These are phyloP conservation scores for Zalaria obscura DNA, from an alignment of 2,329 filamentous ascomycete species.

Conservation along the genomic window DNA sequence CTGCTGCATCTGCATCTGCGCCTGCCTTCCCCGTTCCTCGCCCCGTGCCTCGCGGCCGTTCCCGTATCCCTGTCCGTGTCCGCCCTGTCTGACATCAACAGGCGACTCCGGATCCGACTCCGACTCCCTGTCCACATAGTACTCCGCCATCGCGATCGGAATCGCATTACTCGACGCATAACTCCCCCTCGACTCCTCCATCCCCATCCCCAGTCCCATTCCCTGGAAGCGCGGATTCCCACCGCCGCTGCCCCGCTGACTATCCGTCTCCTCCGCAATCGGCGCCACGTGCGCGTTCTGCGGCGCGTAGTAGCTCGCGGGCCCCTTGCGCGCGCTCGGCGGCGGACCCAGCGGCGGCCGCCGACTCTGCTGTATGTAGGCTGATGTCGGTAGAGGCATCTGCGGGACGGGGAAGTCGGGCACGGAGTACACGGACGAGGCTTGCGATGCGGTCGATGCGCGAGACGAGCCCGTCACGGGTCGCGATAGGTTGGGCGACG, in stretches of 20 bases:
- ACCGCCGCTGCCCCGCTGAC: slow-evolving; percentile 15
- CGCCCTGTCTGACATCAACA: background rate
- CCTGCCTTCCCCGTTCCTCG: background rate
- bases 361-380: slow-evolving; percentile 18
- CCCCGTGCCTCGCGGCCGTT: background rate
- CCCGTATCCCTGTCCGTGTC: background rate
- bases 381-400: slow-evolving; percentile 4
- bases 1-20: slow-evolving; percentile 12
- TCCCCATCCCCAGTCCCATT: slow-evolving; percentile 9
- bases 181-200: slow-evolving; percentile 23
- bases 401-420: slow-evolving; percentile 25
- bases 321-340: slow-evolving; percentile 32
- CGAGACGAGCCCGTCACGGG: slow-evolving; percentile 23
- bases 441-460: slow-evolving; percentile 13
- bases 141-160: slow-evolving; percentile 25
- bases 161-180: slow-evolving; percentile 36
- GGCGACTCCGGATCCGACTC: slow-evolving; percentile 3
- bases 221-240: no score
- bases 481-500: slow-evolving; percentile 14
- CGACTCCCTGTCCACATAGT: slow-evolving; percentile 21
- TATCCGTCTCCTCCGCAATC: slow-evolving; percentile 33
- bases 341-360: slow-evolving; percentile 31
- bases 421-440: slow-evolving; percentile 25
- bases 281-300: slow-evolving; percentile 33
- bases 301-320: slow-evolving; percentile 31